Base-by-base conservation (phyloP, 2,329 filamentous ascomycete genomes). In the Scedosporium dehoogii region DNA sequence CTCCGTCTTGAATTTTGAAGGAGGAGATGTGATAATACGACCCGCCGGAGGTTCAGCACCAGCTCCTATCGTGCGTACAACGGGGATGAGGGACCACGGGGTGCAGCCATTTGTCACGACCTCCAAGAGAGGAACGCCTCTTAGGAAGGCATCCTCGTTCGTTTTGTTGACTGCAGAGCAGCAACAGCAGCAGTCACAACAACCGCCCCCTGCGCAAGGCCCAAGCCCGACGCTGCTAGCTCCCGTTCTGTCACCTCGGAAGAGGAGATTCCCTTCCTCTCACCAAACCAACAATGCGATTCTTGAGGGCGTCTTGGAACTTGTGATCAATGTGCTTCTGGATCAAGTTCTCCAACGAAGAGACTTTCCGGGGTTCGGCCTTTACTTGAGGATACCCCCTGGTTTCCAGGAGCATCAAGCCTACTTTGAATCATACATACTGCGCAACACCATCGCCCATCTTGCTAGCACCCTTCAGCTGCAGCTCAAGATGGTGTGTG, bases 371-470 rank as follows among this genome's bases (percentile, higher is more conserved):
- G 93, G 94, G 0, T 89, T 99, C 61, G 87, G 88, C 0, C 76
- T 99, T 9, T 96, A 91, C 69, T 78, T 90, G 61, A 96, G 94
- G 71, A 89, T 93, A 0, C 94, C 96, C 1, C 91, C 94, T 0
- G 92, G 93, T 0, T 96, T 96, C 69, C 85, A 93, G 67, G 94
- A 97, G 71, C 92, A 97, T 68, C 92, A 97, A 69, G 91, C 92
- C 0, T 96, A 92, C 71, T 97, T 99, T 67, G 91, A 96, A 70
- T 96, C 94, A 0, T 97, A 92, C 70, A 78, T 97, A 3, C 78
- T 97, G 21, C 85, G 87, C 29, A 88, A 88, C 66, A 86, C 90
- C 0, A 82, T 97, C 56, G 82, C 85, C 3, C 85, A 89, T 33
- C 76, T 96, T 16, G 84, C 84, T 41, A 89, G 83, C 63, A 80